These are phyloP conservation scores for Ceriops tagal DNA, from an alignment of 345 rosid species.

Conservation along the genomic window DNA sequence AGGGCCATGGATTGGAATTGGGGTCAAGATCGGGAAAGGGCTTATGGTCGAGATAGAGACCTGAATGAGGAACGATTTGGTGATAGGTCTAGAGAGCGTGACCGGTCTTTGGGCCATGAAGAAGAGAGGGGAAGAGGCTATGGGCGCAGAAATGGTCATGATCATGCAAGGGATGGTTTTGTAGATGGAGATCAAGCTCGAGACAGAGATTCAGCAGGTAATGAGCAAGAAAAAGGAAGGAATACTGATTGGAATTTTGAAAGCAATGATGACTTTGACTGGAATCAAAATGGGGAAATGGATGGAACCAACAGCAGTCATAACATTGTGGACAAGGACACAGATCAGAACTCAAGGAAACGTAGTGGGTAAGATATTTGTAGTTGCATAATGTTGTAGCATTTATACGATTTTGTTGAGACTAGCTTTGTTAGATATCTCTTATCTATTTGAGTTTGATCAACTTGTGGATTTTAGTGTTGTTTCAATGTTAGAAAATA, in stretches of 20 bases:
- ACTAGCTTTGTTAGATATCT: neutral
- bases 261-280: slow-evolving; percentile 29
- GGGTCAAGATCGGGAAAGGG: slow-evolving; percentile 52
- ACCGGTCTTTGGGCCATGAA: slow-evolving; percentile 45
- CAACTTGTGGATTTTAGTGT: no score
- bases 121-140: slow-evolving; percentile 46
- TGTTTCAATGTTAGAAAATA: no score
- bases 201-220: slow-evolving; percentile 37
- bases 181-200: slow-evolving; percentile 43
- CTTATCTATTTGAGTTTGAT: no score
- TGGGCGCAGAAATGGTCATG: slow-evolving; percentile 35
- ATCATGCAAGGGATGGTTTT: slow-evolving; percentile 42
- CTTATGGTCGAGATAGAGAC: slow-evolving; percentile 40
- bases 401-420: neutral
- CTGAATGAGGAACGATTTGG: slow-evolving; percentile 34
- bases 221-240: slow-evolving; percentile 36
- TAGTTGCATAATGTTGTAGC: neutral
- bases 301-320: slow-evolving; percentile 31
- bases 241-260: slow-evolving; percentile 26
- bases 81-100: slow-evolving; percentile 61
- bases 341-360: slow-evolving; percentile 38
- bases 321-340: slow-evolving; percentile 30
- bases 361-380: slow-evolving; percentile 46
- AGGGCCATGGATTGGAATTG: slow-evolving; percentile 34
- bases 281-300: slow-evolving; percentile 37